Percentiles rank a stretch among this genome's conserved stretches.
phyloP scores from a whole-genome alignment of 78 protist species.

The Mastigamoeba balamuthi region DNA sequence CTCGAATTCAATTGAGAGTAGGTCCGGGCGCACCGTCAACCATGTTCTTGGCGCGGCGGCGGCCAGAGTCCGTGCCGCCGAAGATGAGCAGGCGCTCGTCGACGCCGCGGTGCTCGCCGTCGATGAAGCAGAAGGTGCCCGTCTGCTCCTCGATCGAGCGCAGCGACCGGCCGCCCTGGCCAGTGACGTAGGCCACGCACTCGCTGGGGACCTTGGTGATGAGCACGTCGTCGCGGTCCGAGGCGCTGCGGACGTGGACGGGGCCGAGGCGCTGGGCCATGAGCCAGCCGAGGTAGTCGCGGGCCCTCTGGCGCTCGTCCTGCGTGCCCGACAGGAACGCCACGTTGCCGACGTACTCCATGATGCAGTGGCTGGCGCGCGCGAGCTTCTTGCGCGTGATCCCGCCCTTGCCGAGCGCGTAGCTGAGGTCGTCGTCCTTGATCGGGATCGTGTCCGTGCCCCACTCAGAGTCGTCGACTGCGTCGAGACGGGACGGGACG shows the following conservation, averaged over 20 bases:
- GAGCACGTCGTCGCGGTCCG: neutral
- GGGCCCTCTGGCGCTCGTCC: neutral
- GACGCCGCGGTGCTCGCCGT: neutral
- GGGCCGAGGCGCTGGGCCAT: neutral
- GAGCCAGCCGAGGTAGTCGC: neutral
- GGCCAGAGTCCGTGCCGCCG: neutral
- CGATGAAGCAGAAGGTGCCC: neutral
- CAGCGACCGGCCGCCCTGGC: neutral
- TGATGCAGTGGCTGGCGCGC: neutral
- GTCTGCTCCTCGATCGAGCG: neutral
- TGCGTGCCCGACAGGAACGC: neutral
- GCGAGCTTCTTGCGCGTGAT: neutral
- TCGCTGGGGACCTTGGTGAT: neutral
- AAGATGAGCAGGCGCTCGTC: neutral
- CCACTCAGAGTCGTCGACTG: neutral
- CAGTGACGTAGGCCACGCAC: neutral
- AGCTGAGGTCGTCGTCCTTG: neutral
- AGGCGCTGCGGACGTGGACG: neutral
- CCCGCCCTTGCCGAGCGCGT: neutral
- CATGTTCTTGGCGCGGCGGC: neutral
- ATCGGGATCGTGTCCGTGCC: neutral
- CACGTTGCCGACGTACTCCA: neutral
- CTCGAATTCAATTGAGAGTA: no score
- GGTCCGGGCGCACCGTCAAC: no score
- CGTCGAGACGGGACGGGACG: no score